phyloP scores from a whole-genome alignment of 768 basidiomycete species.

The Rhodocollybia butyracea region DNA sequence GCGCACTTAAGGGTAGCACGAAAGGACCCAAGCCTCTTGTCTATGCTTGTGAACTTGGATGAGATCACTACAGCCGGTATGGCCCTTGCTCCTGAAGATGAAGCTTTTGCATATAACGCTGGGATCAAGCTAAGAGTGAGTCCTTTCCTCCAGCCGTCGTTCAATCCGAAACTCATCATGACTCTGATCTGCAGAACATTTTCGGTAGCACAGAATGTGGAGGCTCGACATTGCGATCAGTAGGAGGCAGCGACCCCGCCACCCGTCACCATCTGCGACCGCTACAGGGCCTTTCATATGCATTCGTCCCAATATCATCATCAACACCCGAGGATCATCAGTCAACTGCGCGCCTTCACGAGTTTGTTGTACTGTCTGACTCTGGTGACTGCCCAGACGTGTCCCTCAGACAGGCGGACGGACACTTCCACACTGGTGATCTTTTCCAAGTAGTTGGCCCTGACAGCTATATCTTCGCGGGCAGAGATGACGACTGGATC shows the following conservation, averaged over 20 bases:
- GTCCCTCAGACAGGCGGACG: slow-evolving; percentile 57
- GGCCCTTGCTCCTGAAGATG: slow-evolving; percentile 62
- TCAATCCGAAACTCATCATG: slow-evolving; percentile 5
- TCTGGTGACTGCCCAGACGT: slow-evolving; percentile 68
- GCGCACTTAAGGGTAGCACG: slow-evolving; percentile 60
- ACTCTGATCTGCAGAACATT: slow-evolving; percentile 51
- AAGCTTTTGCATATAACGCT: slow-evolving; percentile 64
- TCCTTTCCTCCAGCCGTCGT: slow-evolving; percentile 8
- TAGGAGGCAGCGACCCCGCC: slow-evolving; percentile 48
- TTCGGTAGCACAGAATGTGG: slow-evolving; percentile 78
- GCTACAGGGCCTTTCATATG: slow-evolving; percentile 62
- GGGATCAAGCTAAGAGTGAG: slow-evolving; percentile 63
- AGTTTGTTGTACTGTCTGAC: slow-evolving; percentile 65
- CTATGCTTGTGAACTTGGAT: slow-evolving; percentile 51
- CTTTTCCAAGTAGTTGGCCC: slow-evolving; percentile 64
- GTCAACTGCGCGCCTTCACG: slow-evolving; percentile 54
- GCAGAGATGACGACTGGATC: slow-evolving; percentile 84
- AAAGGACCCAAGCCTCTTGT: slow-evolving; percentile 56
- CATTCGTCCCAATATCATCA: slow-evolving; percentile 57
- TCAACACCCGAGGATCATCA: slow-evolving; percentile 43
- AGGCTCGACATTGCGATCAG: slow-evolving; percentile 65
- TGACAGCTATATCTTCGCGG: slow-evolving; percentile 62
- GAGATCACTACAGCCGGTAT: slow-evolving; percentile 68
- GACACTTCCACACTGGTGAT: slow-evolving; percentile 79
- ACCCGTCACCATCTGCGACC: slow-evolving; percentile 53